Percentiles rank a stretch among this genome's conserved stretches.
phyloP scores from a whole-genome alignment of 129 eudicot species.

The Tanacetum coccineum region DNA sequence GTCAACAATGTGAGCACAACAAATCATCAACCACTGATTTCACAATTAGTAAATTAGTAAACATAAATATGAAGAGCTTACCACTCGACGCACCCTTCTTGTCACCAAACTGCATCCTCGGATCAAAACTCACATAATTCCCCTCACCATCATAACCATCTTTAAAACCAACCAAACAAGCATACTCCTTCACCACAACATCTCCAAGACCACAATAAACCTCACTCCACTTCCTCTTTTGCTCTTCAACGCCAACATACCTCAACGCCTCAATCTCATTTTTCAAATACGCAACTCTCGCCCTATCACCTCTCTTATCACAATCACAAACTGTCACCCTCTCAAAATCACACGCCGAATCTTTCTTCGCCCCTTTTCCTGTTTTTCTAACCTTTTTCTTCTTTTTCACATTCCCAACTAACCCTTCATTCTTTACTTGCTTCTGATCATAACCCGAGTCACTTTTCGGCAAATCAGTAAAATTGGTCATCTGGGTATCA shows the following conservation, averaged over 20 bases:
- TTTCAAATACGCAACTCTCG: constrained; percentile 21
- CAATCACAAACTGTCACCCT: constrained; percentile 27
- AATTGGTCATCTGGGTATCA: constrained; percentile 14
- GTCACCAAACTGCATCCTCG: constrained; percentile 14
- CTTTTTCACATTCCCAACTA: constrained; percentile 16
- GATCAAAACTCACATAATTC: constrained; percentile 32
- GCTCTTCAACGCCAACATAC: constrained; percentile 45
- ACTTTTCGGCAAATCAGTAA: constrained; percentile 2
- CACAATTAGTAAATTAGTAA: constrained; percentile 3
- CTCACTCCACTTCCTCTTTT: constrained; percentile 72
- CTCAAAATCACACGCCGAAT: constrained; percentile 16
- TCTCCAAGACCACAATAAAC: constrained; percentile 53
- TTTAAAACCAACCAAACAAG: constrained; percentile 31
- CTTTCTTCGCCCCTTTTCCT: constrained; percentile 29
- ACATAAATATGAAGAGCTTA: constrained; percentile 16
- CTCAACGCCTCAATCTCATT: constrained; percentile 61
- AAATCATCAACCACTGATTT: background rate
- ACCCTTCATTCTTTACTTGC: constrained; percentile 18
- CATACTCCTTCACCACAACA: constrained; percentile 54
- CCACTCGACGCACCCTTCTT: constrained; percentile 18
- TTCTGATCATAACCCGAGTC: constrained; percentile 13
- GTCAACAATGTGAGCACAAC: too few relatives aligned
- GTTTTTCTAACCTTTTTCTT: constrained; percentile 28
- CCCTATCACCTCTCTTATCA: constrained; percentile 32
- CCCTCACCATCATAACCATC: constrained; percentile 15